These are phyloP conservation scores for Coemansia aciculifera DNA, from an alignment of 192 early-diverging fungal species.

Conservation along the genomic window DNA sequence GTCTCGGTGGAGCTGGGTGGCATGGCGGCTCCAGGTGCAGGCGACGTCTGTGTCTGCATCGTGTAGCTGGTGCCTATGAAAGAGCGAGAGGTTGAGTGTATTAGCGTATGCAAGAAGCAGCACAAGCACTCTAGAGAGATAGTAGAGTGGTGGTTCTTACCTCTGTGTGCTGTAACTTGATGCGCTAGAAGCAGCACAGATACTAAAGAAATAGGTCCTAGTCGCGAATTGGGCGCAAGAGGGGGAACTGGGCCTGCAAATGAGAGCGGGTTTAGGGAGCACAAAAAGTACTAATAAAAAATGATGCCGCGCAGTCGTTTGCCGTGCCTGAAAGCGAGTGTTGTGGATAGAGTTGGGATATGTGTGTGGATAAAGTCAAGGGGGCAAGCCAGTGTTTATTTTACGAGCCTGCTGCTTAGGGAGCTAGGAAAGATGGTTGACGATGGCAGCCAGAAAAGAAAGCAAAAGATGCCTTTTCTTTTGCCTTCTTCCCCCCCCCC, in stretches of 20 bases:
- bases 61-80: background rate
- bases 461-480: background rate
- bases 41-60: constrained; percentile 26
- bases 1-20: background rate
- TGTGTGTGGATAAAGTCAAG: constrained; percentile 1
- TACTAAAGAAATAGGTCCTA: background rate
- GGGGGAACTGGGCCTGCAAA: background rate
- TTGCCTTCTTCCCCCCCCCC: background rate
- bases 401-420: background rate
- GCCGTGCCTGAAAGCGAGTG: background rate
- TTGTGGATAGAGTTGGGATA: background rate
- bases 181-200: background rate
- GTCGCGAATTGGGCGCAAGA: background rate
- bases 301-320: background rate
- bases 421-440: background rate
- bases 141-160: background rate
- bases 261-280: background rate
- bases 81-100: background rate
- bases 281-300: constrained; percentile 4
- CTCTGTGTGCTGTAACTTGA: background rate
- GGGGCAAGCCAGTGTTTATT: constrained; percentile 1
- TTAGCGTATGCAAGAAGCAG: background rate
- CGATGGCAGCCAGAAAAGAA: background rate
- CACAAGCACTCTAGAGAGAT: background rate
- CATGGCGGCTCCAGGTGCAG: background rate